Conservation (phyloP, 768 basidiomycete species). For the Gymnopilus dilepis region DNA sequence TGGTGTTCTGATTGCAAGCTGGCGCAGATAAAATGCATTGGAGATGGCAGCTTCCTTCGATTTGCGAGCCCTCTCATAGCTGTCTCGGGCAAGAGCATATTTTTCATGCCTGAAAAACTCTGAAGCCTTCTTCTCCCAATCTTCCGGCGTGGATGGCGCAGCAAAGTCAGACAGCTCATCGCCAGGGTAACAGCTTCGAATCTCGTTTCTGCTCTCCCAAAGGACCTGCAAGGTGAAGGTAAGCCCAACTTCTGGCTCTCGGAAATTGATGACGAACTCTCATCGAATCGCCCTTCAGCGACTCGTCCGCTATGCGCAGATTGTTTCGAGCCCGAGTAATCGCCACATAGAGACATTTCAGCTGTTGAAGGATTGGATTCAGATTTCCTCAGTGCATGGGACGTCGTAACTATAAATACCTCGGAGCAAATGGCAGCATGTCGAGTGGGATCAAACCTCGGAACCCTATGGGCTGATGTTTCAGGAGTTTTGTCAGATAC, state of each 20-base stretch:
- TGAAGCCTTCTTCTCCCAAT: slow-evolving; percentile 42
- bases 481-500: slow-evolving; percentile 26
- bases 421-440: slow-evolving; percentile 65
- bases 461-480: slow-evolving; percentile 25
- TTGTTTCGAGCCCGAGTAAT: slow-evolving; percentile 72
- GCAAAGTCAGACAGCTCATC: slow-evolving; percentile 59
- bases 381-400: too few species aligned
- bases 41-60: slow-evolving; percentile 50
- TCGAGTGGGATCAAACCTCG: slow-evolving; percentile 52
- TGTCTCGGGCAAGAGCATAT: slow-evolving; percentile 54
- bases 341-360: slow-evolving; percentile 74
- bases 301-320: slow-evolving; percentile 71
- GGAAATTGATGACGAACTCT: slow-evolving; percentile 40
- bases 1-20: slow-evolving; percentile 48
- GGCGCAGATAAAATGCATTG: slow-evolving; percentile 56
- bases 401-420: slow-evolving; percentile 37
- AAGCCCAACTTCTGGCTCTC: neutral
- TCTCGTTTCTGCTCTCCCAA: slow-evolving; percentile 51
- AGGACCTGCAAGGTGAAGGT: slow-evolving; percentile 42
- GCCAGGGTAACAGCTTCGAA: slow-evolving; percentile 54
- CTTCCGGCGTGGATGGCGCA: slow-evolving; percentile 50
- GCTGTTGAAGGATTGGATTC: slow-evolving; percentile 35
- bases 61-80: slow-evolving; percentile 38
- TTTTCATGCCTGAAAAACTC: slow-evolving; percentile 45
- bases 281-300: slow-evolving; percentile 60